Evolutionary conservation across 169 alveolate species (phyloP).

Genomic region (Fabrea salina): DNA sequence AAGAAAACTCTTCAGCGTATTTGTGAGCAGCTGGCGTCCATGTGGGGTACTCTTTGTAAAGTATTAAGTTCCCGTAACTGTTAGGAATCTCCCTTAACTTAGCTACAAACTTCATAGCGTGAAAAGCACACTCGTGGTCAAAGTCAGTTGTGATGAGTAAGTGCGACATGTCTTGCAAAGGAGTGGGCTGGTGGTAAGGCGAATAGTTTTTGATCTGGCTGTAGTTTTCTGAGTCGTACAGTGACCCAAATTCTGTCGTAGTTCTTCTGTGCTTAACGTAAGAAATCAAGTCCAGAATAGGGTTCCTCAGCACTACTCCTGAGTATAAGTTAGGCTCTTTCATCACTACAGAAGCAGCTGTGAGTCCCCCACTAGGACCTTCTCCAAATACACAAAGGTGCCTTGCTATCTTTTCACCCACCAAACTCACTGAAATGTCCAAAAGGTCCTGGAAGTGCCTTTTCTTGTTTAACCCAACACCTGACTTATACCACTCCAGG

Average conservation of each 20-base stretch:
- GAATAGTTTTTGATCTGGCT: not conserved
- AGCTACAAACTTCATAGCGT: slow-evolving; percentile 16
- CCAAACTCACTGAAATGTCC: slow-evolving; percentile 14
- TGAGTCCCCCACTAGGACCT: slow-evolving; percentile 33
- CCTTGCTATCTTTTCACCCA: slow-evolving; percentile 18
- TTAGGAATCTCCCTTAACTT: not conserved
- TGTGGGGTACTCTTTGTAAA: slow-evolving; percentile 21
- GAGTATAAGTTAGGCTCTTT: slow-evolving; percentile 28
- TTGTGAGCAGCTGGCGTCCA: slow-evolving; percentile 16
- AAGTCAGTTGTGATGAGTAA: not conserved
- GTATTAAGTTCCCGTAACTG: not conserved
- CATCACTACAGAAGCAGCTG: slow-evolving; percentile 26
- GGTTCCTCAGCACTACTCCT: slow-evolving; percentile 26
- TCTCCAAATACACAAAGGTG: not conserved
- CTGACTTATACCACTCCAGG: slow-evolving; percentile 33
- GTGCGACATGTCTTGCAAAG: not conserved
- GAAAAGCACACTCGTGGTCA: slow-evolving; percentile 5
- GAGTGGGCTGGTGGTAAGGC: not conserved
- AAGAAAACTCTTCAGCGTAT: slow-evolving; percentile 14
- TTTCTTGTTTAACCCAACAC: slow-evolving; percentile 20
- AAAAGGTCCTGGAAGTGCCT: slow-evolving; percentile 34
- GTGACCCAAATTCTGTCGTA: not conserved
- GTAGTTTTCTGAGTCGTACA: not conserved
- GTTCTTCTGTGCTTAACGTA: not conserved
- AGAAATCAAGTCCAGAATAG: slow-evolving; percentile 16